Evolutionary conservation across 2,329 filamentous ascomycete genomes (phyloP), one percentile per base, ranked within the genome.

Genomic region (Sporothrix pallida): DNA sequence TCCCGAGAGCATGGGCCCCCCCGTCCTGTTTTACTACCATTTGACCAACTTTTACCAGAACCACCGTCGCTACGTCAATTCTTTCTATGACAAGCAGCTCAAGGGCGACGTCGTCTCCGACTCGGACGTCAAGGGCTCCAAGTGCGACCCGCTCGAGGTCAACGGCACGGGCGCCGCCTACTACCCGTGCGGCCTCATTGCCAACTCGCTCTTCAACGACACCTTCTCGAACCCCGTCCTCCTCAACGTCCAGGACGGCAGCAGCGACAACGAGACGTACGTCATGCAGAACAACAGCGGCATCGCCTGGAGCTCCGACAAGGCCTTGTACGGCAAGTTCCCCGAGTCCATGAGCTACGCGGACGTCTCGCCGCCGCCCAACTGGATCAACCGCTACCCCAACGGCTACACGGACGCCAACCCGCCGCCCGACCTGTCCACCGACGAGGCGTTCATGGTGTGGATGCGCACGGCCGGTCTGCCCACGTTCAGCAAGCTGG

Each of bases 41-140:
- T 90, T 99, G 76, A 95, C 94, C 74, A 97, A 98, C 84, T 99
- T 99, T 84, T 98, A 98, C 85, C 96, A 99, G 83, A 99, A 99
- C 81, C 96, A 99, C 81, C 92, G 96, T 77, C 91, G 95, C 82
- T 99, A 99, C 78, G 96, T 98, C 75, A 93, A 94, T 80, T 97
- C 93, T 0, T 92, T 97, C 79, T 92, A 95, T 79, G 87, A 91
- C 73, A 87, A 93, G 71, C 96, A 99, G 82, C 86, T 99, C 71
- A 84, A 91, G 77, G 96, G 95, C 63, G 85, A 90, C 6, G 87
- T 86, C 12, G 87, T 92, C 20, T 84, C 85, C 46, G 87, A 87
- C 73, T 78, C 77, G 50, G 87, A 88, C 1, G 92, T 98, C 77
- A 83, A 87, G 46, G 83, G 83, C 46, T 92, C 93, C 54, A 88